phyloP scores from a whole-genome alignment of 1,284 basidiomycete genomes.

The Schizophyllum amplum region DNA sequence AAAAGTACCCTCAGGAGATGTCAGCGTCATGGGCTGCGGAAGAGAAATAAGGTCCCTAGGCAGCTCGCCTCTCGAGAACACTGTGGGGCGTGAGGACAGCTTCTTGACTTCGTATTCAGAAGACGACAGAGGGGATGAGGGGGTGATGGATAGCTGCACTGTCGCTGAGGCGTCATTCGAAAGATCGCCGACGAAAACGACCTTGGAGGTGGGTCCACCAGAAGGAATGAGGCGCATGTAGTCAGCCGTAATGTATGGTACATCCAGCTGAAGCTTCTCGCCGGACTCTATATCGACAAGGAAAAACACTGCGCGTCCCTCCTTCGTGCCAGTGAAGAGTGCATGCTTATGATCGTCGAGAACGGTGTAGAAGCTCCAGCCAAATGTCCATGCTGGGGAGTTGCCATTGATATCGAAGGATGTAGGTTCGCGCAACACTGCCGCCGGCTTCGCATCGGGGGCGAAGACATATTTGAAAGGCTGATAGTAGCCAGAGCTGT shows the following conservation, averaged over 20 bases:
- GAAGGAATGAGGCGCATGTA: constrained; percentile 33
- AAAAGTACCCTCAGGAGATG: constrained; percentile 18
- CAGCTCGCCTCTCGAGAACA: constrained; percentile 9
- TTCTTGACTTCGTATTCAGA: background rate
- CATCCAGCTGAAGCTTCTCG: constrained; percentile 16
- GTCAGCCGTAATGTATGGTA: constrained; percentile 19
- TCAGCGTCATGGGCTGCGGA: constrained; percentile 36
- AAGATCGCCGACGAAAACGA: constrained; percentile 39
- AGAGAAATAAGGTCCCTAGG: constrained; percentile 31
- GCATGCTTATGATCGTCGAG: constrained; percentile 34
- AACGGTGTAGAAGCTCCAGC: constrained; percentile 40
- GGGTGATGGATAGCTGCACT: constrained; percentile 15
- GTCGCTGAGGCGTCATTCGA: constrained; percentile 31
- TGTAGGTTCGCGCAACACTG: constrained; percentile 38
- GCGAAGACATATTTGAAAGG: constrained; percentile 46
- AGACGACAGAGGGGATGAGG: background rate
- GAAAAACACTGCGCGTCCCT: constrained; percentile 44
- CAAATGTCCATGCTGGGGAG: constrained; percentile 44
- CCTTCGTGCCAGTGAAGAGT: constrained; percentile 37
- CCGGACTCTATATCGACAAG: constrained; percentile 32
- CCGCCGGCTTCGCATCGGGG: constrained; percentile 23
- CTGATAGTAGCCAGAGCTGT: constrained; percentile 62
- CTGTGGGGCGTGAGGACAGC: background rate
- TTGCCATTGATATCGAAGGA: constrained; percentile 49
- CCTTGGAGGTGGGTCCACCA: constrained; percentile 8